These are phyloP conservation scores for Cnidoscolus chayamansa DNA, from an alignment of 441 rosid genomes.

Conservation along the genomic window DNA sequence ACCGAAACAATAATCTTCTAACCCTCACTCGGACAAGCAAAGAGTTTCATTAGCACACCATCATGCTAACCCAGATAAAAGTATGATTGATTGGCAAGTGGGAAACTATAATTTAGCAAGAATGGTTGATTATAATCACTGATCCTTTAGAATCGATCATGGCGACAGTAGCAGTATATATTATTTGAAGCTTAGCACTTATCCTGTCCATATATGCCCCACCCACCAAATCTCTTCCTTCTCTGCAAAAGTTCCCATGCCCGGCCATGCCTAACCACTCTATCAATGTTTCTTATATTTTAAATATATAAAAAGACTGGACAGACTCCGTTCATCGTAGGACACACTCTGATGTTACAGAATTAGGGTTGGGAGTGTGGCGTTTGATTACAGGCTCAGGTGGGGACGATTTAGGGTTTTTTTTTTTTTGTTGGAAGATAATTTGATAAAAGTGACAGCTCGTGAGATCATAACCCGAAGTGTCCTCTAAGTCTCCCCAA, in stretches of 20 bases:
- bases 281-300: too few relatives aligned
- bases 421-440: not conserved
- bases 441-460: conserved; percentile 6
- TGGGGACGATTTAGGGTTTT: conserved; percentile 1
- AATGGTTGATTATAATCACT: not conserved
- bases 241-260: not conserved
- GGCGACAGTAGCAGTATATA: not conserved
- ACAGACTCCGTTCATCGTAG: too few relatives aligned
- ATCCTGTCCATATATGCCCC: conserved; percentile 14
- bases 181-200: not conserved
- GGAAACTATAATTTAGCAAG: not conserved
- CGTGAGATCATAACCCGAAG: conserved; percentile 18
- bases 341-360: too few relatives aligned
- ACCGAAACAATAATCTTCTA: too few relatives aligned
- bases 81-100: not conserved
- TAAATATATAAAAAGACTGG: too few relatives aligned
- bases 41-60: too few relatives aligned
- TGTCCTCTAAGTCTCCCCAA: conserved; percentile 25
- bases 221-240: not conserved
- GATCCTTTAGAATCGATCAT: conserved; percentile 13
- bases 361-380: not conserved
- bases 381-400: conserved; percentile 2
- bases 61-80: not conserved
- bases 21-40: too few relatives aligned
- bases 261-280: not conserved